A percentile compares a stretch with the other conserved stretches of the same genome.
Evolutionary conservation across 495 filamentous ascomycete species (phyloP).

Genomic region (Annulohypoxylon moriforme): DNA sequence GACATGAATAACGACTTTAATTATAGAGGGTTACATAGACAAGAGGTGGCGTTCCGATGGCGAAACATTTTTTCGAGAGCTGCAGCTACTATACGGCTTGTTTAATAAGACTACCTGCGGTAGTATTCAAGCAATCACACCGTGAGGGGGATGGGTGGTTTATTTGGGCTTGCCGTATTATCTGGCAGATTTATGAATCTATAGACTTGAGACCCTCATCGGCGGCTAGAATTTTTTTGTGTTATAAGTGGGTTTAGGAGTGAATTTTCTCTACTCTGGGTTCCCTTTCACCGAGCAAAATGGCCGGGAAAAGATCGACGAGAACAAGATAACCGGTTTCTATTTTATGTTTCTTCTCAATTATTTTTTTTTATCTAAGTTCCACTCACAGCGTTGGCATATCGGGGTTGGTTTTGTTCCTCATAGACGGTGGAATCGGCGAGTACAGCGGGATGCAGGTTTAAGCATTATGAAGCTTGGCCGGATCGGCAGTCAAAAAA

Average conservation of each 20-base stretch:
- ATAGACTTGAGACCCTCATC: slow-evolving; percentile 51
- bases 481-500: slow-evolving; percentile 35
- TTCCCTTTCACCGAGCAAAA: slow-evolving; percentile 34
- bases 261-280: slow-evolving; percentile 36
- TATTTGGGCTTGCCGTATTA: slow-evolving; percentile 38
- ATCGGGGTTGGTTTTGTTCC: slow-evolving; percentile 33
- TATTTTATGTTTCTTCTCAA: slow-evolving; percentile 15
- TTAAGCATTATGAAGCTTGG: slow-evolving; percentile 36
- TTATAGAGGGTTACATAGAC: slow-evolving; percentile 49
- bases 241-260: slow-evolving; percentile 34
- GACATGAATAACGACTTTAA: slow-evolving; percentile 49
- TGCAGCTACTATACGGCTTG: slow-evolving; percentile 26
- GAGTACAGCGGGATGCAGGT: slow-evolving; percentile 26
- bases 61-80: slow-evolving; percentile 33
- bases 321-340: slow-evolving; percentile 13
- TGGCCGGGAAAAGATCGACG: slow-evolving; percentile 11
- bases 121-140: slow-evolving; percentile 29
- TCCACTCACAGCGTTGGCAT: slow-evolving; percentile 36
- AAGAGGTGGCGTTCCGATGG: slow-evolving; percentile 44
- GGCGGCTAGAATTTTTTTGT: slow-evolving; percentile 48
- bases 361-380: slow-evolving; percentile 18
- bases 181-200: slow-evolving; percentile 43
- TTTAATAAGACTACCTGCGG: slow-evolving; percentile 42
- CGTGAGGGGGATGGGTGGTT: slow-evolving; percentile 25
- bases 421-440: slow-evolving; percentile 41